phyloP scores from a whole-genome alignment of 2,329 filamentous ascomycete genomes.

The Teratosphaeria zuluensis region DNA sequence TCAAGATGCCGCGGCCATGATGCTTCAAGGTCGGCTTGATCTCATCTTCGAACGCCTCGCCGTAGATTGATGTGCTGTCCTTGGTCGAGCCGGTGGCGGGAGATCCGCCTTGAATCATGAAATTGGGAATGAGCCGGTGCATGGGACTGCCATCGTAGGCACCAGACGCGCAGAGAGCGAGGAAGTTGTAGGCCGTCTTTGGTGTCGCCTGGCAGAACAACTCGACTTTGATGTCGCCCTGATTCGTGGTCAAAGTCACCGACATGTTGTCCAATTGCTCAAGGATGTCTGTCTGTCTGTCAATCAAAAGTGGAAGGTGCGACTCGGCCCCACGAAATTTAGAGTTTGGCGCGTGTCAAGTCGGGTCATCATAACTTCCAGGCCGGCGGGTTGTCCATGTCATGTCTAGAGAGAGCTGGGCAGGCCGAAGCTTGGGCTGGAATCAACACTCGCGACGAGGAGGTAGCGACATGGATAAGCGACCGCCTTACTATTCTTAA shows the following conservation, averaged over 20 bases:
- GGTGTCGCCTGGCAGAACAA: conserved; percentile 93
- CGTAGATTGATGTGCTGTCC: conserved; percentile 58
- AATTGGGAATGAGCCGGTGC: conserved; percentile 69
- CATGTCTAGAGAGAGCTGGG: neutral
- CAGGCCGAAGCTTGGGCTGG: neutral
- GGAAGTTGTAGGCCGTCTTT: conserved; percentile 83
- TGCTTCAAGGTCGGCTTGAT: conserved; percentile 70
- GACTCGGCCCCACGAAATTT: neutral
- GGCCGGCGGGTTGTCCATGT: neutral
- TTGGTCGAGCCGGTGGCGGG: conserved; percentile 34
- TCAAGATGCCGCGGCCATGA: conserved; percentile 81
- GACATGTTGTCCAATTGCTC: conserved; percentile 29
- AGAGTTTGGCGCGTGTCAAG: neutral
- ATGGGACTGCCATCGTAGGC: conserved; percentile 70
- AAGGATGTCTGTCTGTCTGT: neutral
- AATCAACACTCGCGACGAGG: neutral
- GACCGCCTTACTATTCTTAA: neutral
- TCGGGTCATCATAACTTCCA: neutral
- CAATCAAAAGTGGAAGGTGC: neutral
- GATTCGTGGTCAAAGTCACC: conserved; percentile 67
- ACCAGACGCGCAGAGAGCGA: conserved; percentile 70
- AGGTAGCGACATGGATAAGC: too few relatives aligned
- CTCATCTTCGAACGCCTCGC: conserved; percentile 65
- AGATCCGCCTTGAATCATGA: conserved; percentile 71
- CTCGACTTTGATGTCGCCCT: conserved; percentile 88